Evolutionary conservation across 768 basidiomycete genomes (phyloP).

Genomic region (Coprinopsis strossmayeri): DNA sequence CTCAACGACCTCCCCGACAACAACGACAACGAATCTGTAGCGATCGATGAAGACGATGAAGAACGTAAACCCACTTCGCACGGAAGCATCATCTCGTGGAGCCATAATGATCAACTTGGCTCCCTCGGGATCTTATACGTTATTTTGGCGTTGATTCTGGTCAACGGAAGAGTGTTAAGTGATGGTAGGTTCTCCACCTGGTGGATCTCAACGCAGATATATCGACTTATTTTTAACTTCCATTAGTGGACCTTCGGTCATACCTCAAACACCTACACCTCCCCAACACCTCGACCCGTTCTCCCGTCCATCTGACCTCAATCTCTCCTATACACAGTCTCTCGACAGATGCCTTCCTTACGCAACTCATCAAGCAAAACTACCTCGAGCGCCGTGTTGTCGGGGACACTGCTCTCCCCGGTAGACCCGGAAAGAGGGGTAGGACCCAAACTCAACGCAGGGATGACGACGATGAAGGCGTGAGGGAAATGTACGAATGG

Average conservation of each 20-base stretch:
- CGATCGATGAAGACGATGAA: constrained; percentile 25
- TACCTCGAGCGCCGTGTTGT: constrained; percentile 68
- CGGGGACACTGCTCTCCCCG: constrained; percentile 32
- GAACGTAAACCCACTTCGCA: constrained; percentile 36
- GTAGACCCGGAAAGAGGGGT: constrained; percentile 6
- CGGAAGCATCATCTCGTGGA: constrained; percentile 75
- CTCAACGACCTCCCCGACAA: constrained; percentile 42
- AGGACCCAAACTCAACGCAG: constrained; percentile 26
- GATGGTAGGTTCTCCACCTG: constrained; percentile 68
- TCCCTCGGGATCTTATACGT: constrained; percentile 72
- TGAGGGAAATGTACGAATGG: constrained; percentile 59
- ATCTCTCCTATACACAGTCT: constrained; percentile 44
- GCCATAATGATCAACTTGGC: constrained; percentile 57
- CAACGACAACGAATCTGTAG: no score
- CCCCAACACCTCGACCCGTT: constrained; percentile 28
- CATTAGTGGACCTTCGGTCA: constrained; percentile 62
- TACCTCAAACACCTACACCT: constrained; percentile 69
- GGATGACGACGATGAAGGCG: constrained; percentile 24
- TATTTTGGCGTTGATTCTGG: constrained; percentile 79
- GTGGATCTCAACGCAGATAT: no score
- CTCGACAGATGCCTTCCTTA: constrained; percentile 62
- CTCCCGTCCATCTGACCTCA: constrained; percentile 42
- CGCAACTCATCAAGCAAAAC: constrained; percentile 56
- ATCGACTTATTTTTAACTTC: no score
- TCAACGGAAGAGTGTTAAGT: constrained; percentile 62